phyloP scores from a whole-genome alignment of 179 eudicot genomes.

The Gypsophila paniculata region DNA sequence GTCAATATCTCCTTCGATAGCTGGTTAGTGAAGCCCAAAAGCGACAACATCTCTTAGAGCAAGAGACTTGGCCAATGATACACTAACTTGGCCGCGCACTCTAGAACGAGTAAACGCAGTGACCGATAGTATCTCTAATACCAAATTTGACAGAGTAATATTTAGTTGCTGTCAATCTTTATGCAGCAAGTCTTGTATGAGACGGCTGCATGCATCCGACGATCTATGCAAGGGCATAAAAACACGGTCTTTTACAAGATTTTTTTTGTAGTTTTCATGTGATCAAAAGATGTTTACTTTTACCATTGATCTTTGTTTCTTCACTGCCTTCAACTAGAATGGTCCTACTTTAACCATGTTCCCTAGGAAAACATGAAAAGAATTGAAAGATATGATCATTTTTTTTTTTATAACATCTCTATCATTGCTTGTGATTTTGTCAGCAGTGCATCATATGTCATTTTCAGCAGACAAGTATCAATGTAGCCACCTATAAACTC shows the following conservation, averaged over 20 bases:
- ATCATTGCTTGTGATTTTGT: constrained; percentile 35
- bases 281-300: constrained; percentile 23
- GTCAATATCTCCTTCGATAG: neutral
- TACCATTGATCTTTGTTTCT: constrained; percentile 26
- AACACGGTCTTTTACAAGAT: too few species aligned
- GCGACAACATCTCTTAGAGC: neutral
- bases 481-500: constrained; percentile 12
- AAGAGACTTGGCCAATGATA: neutral
- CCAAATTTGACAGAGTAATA: neutral
- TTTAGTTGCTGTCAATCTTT: constrained; percentile 27
- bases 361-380: constrained; percentile 33
- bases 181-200: neutral
- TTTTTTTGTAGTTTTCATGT: neutral
- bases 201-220: too few species aligned
- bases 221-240: too few species aligned
- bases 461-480: constrained; percentile 31
- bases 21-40: neutral
- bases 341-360: constrained; percentile 28
- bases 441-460: constrained; percentile 34
- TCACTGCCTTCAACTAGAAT: constrained; percentile 23
- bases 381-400: constrained; percentile 22
- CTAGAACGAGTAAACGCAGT: too few species aligned
- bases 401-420: constrained; percentile 31
- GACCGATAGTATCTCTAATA: neutral
- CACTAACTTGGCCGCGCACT: too few species aligned